Evolutionary conservation across 2,329 filamentous ascomycete species (phyloP).

Genomic region (Sarocladiaceae sp.): DNA sequence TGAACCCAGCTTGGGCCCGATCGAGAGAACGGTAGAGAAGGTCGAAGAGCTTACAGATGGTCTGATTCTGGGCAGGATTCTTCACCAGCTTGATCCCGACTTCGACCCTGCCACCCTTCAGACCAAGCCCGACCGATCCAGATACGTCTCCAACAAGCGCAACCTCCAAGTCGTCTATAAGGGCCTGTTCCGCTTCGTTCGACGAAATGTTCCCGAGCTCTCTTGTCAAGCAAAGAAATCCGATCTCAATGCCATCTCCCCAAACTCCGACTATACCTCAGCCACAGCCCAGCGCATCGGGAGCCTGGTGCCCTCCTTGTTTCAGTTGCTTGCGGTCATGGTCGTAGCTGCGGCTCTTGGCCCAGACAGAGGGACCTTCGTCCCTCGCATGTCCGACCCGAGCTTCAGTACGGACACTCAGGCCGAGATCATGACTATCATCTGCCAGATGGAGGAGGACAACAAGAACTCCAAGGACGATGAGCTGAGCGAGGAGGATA

Average conservation of each 20-base stretch:
- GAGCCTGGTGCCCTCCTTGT: slow-evolving; percentile 11
- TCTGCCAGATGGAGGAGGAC: slow-evolving; percentile 34
- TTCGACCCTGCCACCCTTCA: slow-evolving; percentile 51
- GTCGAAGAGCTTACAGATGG: slow-evolving; percentile 48
- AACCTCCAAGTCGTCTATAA: slow-evolving; percentile 50
- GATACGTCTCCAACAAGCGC: slow-evolving; percentile 42
- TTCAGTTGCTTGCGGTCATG: slow-evolving; percentile 56
- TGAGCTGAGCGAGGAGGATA: slow-evolving; percentile 32
- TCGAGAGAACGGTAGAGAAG: slow-evolving; percentile 40
- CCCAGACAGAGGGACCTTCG: slow-evolving; percentile 48
- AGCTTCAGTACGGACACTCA: slow-evolving; percentile 36
- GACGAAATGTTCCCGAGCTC: slow-evolving; percentile 44
- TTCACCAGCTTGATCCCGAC: slow-evolving; percentile 50
- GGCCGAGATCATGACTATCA: slow-evolving; percentile 38
- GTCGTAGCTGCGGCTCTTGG: slow-evolving; percentile 55
- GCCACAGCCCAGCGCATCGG: slow-evolving; percentile 28
- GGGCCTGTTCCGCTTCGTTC: slow-evolving; percentile 49
- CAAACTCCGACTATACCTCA: slow-evolving; percentile 50
- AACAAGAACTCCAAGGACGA: slow-evolving; percentile 28
- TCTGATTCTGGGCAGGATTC: slow-evolving; percentile 46
- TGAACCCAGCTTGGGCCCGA: slow-evolving; percentile 1
- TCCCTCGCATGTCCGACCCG: slow-evolving; percentile 34
- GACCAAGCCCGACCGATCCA: slow-evolving; percentile 33
- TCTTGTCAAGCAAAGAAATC: slow-evolving; percentile 45
- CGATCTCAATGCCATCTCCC: slow-evolving; percentile 52